A percentile compares a stretch with the other conserved stretches of the same genome.
phyloP scores from a whole-genome alignment of 1,284 basidiomycete genomes.

The Lentinula novae-zelandiae region DNA sequence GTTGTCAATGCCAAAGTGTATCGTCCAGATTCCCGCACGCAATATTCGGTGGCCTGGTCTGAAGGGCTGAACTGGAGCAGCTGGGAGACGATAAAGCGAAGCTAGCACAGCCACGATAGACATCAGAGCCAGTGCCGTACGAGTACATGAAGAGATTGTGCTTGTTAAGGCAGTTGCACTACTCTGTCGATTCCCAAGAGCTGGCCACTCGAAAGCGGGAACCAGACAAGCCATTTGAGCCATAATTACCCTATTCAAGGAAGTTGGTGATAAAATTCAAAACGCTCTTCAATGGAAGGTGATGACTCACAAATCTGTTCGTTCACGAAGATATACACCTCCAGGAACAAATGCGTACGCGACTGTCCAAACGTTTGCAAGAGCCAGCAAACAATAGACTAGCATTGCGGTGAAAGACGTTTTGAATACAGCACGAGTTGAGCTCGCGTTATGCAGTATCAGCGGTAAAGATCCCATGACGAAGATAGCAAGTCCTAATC shows the following conservation, averaged over 20 bases:
- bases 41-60: constrained; percentile 67
- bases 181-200: constrained; percentile 2
- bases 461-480: constrained; percentile 62
- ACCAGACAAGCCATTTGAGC: constrained; percentile 48
- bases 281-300: background rate
- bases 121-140: constrained; percentile 36
- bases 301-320: constrained; percentile 63
- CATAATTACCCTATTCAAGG: constrained; percentile 41
- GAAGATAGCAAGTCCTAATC: constrained; percentile 66
- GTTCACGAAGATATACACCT: constrained; percentile 75
- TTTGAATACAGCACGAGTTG: constrained; percentile 34
- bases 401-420: constrained; percentile 58
- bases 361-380: constrained; percentile 79
- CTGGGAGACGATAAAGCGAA: constrained; percentile 51
- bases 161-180: constrained; percentile 12
- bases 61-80: constrained; percentile 50
- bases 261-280: background rate
- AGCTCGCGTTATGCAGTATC: constrained; percentile 43
- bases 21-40: constrained; percentile 91
- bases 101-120: constrained; percentile 49
- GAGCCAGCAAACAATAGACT: constrained; percentile 62
- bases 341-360: constrained; percentile 95
- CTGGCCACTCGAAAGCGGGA: constrained; percentile 42
- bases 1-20: constrained; percentile 88
- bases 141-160: constrained; percentile 22